Percentiles rank a stretch among this genome's conserved stretches.
These are phyloP conservation scores for Lactuca saligna DNA, from an alignment of 129 eudicot species.

Conservation along the genomic window DNA sequence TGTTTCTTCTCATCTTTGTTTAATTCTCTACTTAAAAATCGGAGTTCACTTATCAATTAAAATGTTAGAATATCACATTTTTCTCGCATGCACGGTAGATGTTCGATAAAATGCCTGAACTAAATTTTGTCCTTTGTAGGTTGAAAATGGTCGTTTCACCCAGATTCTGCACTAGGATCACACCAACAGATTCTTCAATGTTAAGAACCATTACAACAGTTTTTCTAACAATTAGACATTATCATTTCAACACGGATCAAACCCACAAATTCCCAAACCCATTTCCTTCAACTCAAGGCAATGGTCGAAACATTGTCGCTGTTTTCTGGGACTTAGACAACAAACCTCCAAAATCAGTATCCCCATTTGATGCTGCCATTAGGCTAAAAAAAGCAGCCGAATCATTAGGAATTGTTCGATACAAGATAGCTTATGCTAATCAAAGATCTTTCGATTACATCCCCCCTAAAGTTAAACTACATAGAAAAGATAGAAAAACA, in stretches of 20 bases:
- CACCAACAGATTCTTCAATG: slow-evolving; percentile 13
- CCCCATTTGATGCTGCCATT: slow-evolving; percentile 71
- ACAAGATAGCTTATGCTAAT: slow-evolving; percentile 77
- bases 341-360: slow-evolving; percentile 68
- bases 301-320: slow-evolving; percentile 46
- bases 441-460: slow-evolving; percentile 52
- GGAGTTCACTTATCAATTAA: too few relatives aligned
- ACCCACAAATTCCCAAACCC: slow-evolving; percentile 20
- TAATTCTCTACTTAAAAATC: too few relatives aligned
- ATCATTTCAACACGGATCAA: slow-evolving; percentile 27
- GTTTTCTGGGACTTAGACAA: slow-evolving; percentile 89
- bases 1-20: too few relatives aligned
- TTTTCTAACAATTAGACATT: slow-evolving; percentile 7
- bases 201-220: slow-evolving; percentile 18
- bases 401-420: slow-evolving; percentile 57
- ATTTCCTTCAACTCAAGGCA: slow-evolving; percentile 21
- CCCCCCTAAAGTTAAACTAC: slow-evolving; percentile 42
- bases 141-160: slow-evolving; percentile 26
- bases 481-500: slow-evolving; percentile 48
- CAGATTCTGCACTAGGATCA: background rate
- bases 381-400: slow-evolving; percentile 59
- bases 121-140: slow-evolving; percentile 1
- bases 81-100: background rate
- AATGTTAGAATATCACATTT: too few relatives aligned
- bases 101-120: background rate